A percentile compares a stretch with the other conserved stretches of the same genome.
Evolutionary conservation across 2,329 filamentous ascomycete species (phyloP).

Genomic region (Aspergillus awamori): DNA sequence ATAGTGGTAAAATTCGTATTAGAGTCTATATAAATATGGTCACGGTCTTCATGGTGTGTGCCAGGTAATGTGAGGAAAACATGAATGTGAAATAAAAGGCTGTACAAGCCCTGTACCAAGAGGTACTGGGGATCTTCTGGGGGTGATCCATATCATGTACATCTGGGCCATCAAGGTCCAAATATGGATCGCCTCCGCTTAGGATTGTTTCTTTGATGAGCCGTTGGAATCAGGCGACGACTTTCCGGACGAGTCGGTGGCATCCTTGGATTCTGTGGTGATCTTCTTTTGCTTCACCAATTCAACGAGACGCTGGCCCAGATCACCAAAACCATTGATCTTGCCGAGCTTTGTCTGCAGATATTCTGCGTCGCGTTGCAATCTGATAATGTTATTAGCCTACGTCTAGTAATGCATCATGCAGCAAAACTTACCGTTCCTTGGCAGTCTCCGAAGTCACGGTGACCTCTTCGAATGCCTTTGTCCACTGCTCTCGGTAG

Average conservation of each 20-base stretch:
- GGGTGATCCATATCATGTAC: background rate
- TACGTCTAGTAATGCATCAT: background rate
- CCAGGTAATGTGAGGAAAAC: background rate
- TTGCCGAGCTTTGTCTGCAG: slow-evolving; percentile 72
- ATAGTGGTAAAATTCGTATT: background rate
- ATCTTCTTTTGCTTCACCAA: slow-evolving; percentile 44
- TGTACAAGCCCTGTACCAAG: slow-evolving; percentile 13
- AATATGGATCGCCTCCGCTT: background rate
- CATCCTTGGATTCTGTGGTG: slow-evolving; percentile 17
- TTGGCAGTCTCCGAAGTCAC: slow-evolving; percentile 70
- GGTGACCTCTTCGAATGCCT: slow-evolving; percentile 66
- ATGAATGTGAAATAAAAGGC: background rate
- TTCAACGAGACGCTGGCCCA: slow-evolving; percentile 69
- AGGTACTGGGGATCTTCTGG: background rate
- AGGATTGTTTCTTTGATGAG: background rate
- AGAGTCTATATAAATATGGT: background rate
- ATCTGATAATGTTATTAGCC: slow-evolving; percentile 52
- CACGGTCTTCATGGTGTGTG: background rate
- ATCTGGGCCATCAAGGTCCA: slow-evolving; percentile 9
- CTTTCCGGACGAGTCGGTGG: slow-evolving; percentile 4
- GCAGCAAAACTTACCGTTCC: slow-evolving; percentile 63
- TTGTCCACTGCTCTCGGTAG: slow-evolving; percentile 78
- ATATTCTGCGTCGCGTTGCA: slow-evolving; percentile 74
- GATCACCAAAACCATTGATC: slow-evolving; percentile 75
- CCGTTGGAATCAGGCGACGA: slow-evolving; percentile 13